Evolutionary conservation across 495 filamentous ascomycete species (phyloP), one percentile per base, ranked within the genome.

Genomic region (Podospora anserina): DNA sequence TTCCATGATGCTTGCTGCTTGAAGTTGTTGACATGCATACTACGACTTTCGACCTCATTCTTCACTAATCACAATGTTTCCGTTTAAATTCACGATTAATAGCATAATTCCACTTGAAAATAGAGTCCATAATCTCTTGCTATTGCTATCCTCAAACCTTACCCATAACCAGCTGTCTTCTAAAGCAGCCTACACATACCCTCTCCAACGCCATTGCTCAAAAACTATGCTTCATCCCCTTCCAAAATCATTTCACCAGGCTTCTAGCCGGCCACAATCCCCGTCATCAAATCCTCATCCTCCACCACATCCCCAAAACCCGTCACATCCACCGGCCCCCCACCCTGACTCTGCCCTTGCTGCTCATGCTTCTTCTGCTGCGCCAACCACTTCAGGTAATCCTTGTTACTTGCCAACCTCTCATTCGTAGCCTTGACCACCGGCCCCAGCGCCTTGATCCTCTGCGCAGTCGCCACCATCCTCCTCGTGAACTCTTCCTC

Each of bases 261-360:
- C 39, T 16, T 16, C 13, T 58, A 58, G 5, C n/a, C 58, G 34
- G 15, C 18, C 26, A 26, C 26, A 18, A 77, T 61, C n/a, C 71
- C 76, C 59, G 69, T 74, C 89, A 92, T 91, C 55, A 92, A 79
- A 72, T 92, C 88, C 75, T 91, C 89, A 61, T 91, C 89, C 62
- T 88, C 83, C 3, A 87, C 79, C 58, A 79, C 73, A 5, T 73
- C 73, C 67, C 78, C 79, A 54, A 80, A 80, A 13, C n/a, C 32
- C 5, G 2, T 59, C 44, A 11, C 58, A 44, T 9, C 44, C 53
- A 16, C 53, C 63, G 30, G 27, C 64, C 67, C 57, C 64, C 67
- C 62, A 57, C 30, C 53, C 27, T 62, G 44, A 60, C 64, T 64
- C 55, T 20, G n/a, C 66, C 18, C 65, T 66, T 74, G 66, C 63